Evolutionary conservation across 83 land plant genomes (phyloP), one percentile per base, ranked within the genome.

Genomic region (Isoetes engelmannii): DNA sequence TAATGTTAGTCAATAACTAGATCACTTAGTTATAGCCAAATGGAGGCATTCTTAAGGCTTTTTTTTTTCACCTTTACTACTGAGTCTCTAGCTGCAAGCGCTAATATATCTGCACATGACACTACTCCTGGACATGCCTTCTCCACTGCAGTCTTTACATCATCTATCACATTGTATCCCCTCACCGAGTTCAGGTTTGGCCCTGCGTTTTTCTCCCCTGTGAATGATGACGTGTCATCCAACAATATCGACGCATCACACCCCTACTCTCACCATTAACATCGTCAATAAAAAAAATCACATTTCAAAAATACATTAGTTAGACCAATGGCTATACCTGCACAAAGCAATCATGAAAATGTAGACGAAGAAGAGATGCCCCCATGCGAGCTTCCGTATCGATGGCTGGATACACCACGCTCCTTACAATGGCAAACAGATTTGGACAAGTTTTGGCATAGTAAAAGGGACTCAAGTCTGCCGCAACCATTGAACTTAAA

Each of bases 41-140:
- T 12, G 62, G 1, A 18, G 18, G 1, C 62, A 59, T 19, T n/a
- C n/a, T n/a, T n/a, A n/a, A n/a, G n/a, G n/a, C n/a, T n/a, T 12
- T 12, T 8, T 28, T 28, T 28, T 28, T 28, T 28, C 37, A 28
- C 37, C 37, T 28, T 28, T 28, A 28, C 71, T 41, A 78, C 80
- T 4, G 79, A 71, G 21, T 78, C 80, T 19, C 76, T 43, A 13
- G 80, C 57, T 5, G 80, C 80, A n/a, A 72, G 28, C 46, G 77
- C 4, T 8, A 65, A 3, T 8, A 65, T 65, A 17, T 65, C 67
- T 8, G 67, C 67, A 17, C 67, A 65, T 15, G 80, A 78, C 21
- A 78, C 80, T 18, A 61, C 70, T 21, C 72, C 72, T 4, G 20
- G 45, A 28, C 80, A 78, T 6, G 8, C 42, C 48, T 49, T 59